Evolutionary conservation across 306 rosid genomes (phyloP), one percentile per base, ranked within the genome.

Genomic region (Rubus parviflorus): DNA sequence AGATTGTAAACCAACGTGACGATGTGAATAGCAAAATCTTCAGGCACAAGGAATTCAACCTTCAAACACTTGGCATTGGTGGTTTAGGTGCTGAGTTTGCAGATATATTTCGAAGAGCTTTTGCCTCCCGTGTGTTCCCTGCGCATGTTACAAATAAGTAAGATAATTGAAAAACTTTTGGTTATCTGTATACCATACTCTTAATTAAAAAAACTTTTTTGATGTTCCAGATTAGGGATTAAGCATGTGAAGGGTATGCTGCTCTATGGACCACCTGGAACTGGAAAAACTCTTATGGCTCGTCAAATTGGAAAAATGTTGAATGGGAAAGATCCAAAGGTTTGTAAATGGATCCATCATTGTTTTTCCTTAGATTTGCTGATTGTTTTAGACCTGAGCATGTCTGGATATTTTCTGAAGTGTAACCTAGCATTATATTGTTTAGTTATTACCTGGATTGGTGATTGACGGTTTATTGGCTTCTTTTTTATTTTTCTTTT

Each of bases 121-220:
- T 96, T 85, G 97, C 99, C n/a, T 96, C 99, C 51, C 99, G 99
- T 81, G 99, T 96, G 79, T 92, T 92, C 82, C 99, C 99, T 80
- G 84, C 99, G 54, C 97, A 96, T 8, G 99, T 96, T 87, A 88
- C 96, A 74, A 88, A 88, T 73, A 96, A 96, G 99, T 92, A 95
- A 90, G 78, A 75, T 49, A 70, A 79, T 35, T 53, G 61, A 40
- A n/a, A n/a, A n/a, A n/a, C n/a, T n/a, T 78, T 74, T 80, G 68
- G 70, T 79, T 69, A 64, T 70, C 42, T 25, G 19, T 81, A 46
- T 78, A 75, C 46, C 74, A 41, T 74, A 60, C 72, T 80, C 83
- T 77, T 83, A 83, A 62, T 49, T 74, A 83, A 72, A 75, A 76
- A 52, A 25, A 25, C 0, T 0, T 17, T 40, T 86, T 79, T 86